Conservation (phyloP, 192 early-diverging fungal species). For the Backusella luteola region DNA sequence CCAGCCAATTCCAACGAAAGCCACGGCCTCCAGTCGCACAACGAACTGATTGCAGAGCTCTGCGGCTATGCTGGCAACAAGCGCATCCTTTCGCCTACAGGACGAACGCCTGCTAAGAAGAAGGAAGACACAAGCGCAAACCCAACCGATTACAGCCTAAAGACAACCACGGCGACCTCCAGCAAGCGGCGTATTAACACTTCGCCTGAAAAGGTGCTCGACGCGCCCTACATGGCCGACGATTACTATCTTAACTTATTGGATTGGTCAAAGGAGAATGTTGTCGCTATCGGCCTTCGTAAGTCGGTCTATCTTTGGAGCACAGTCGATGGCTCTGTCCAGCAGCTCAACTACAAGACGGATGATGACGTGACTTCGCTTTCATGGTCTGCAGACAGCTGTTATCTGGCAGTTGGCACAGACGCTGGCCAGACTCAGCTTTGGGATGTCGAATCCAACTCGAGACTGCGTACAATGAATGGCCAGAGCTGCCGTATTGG, state of each 20-base stretch:
- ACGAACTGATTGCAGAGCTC: neutral
- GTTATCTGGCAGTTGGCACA: slow-evolving; percentile 68
- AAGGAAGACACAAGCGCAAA: slow-evolving; percentile 37
- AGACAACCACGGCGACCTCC: slow-evolving; percentile 24
- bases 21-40: neutral
- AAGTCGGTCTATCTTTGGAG: slow-evolving; percentile 91
- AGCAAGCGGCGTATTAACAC: slow-evolving; percentile 71
- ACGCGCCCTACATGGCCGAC: slow-evolving; percentile 86
- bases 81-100: neutral
- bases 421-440: slow-evolving; percentile 82
- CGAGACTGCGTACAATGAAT: slow-evolving; percentile 77
- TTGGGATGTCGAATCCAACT: slow-evolving; percentile 81
- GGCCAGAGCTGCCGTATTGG: slow-evolving; percentile 83
- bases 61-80: neutral
- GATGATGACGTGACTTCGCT: slow-evolving; percentile 71
- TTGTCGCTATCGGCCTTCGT: slow-evolving; percentile 85
- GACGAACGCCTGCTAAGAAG: neutral
- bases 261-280: slow-evolving; percentile 85
- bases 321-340: slow-evolving; percentile 69
- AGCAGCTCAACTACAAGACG: slow-evolving; percentile 42
- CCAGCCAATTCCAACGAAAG: neutral
- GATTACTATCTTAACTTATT: slow-evolving; percentile 96
- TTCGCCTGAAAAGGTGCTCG: slow-evolving; percentile 80
- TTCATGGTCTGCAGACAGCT: slow-evolving; percentile 71
- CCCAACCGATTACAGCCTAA: slow-evolving; percentile 54